Conservation (phyloP, 2,329 filamentous ascomycete species). For the Xylaria sp. region DNA sequence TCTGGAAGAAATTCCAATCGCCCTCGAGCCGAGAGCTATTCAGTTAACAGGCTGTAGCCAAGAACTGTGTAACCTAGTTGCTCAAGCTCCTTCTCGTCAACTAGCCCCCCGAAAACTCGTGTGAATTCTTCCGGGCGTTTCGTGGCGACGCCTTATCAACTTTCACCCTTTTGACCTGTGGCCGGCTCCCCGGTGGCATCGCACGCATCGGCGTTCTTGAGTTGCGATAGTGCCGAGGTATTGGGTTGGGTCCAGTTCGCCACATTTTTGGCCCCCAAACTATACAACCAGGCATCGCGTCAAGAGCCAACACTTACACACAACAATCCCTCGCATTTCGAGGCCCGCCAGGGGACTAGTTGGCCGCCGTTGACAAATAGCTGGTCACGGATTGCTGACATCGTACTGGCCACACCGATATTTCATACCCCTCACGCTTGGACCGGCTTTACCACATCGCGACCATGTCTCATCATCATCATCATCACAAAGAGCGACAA, state of each 20-base stretch:
- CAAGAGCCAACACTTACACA: slow-evolving; percentile 13
- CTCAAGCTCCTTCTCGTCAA: slow-evolving; percentile 11
- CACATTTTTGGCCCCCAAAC: slow-evolving; percentile 32
- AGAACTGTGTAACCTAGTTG: slow-evolving; percentile 33
- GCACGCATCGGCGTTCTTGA: slow-evolving; percentile 9
- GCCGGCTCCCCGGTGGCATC: slow-evolving; percentile 8
- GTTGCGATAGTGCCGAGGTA: slow-evolving; percentile 2
- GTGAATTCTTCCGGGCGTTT: slow-evolving; percentile 12
- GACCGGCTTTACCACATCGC: background rate
- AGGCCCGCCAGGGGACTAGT: slow-evolving; percentile 10
- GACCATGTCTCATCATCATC: slow-evolving; percentile 13
- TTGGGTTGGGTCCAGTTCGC: slow-evolving; percentile 4
- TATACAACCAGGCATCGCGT: slow-evolving; percentile 13
- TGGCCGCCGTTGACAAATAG: slow-evolving; percentile 10
- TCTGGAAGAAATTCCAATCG: background rate
- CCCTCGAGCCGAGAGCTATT: background rate
- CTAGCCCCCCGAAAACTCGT: slow-evolving; percentile 12
- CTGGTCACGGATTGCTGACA: slow-evolving; percentile 6
- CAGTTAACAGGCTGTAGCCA: slow-evolving; percentile 25
- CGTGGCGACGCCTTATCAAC: slow-evolving; percentile 6
- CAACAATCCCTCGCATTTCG: slow-evolving; percentile 5
- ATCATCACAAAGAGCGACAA: background rate
- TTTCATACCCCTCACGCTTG: background rate
- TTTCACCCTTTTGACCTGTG: background rate
- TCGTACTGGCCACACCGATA: slow-evolving; percentile 7